Conservation (phyloP, 108 stramenopile species). For the Discostella pseudostelligera region DNA sequence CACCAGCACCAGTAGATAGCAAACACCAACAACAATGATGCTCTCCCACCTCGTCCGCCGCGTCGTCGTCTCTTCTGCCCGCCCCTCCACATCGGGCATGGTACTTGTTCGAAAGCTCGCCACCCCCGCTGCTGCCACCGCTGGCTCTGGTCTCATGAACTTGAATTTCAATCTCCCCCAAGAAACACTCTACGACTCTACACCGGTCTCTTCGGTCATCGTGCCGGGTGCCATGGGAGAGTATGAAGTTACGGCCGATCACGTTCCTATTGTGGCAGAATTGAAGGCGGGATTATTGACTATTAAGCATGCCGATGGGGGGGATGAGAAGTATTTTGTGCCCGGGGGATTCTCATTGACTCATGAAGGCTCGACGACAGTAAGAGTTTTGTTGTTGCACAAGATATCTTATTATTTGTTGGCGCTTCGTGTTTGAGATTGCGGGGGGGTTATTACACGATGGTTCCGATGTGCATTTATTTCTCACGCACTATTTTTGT, state of each 20-base stretch:
- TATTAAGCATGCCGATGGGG: constrained; percentile 86
- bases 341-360: constrained; percentile 95
- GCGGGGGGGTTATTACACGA: no score
- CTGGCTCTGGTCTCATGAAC: constrained; percentile 57
- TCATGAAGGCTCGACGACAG: constrained; percentile 88
- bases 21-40: constrained; percentile 39
- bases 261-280: constrained; percentile 96
- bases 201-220: constrained; percentile 78
- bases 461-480: no score
- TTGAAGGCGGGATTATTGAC: constrained; percentile 95
- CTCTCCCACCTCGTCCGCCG: constrained; percentile 43
- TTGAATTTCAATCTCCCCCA: constrained; percentile 94
- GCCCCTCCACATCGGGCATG: constrained; percentile 34
- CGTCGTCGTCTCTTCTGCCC: constrained; percentile 5
- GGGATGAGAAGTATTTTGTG: constrained; percentile 96
- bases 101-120: constrained; percentile 32
- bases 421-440: no score
- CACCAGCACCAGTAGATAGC: no score
- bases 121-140: constrained; percentile 46
- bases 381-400: constrained; percentile 51
- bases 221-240: constrained; percentile 93
- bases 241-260: constrained; percentile 94
- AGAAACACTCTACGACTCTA: constrained; percentile 87
- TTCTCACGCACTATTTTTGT: no score
- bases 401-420: no score